These are phyloP conservation scores for Ramalina intermedia DNA, from an alignment of 495 filamentous ascomycete genomes.

Conservation along the genomic window DNA sequence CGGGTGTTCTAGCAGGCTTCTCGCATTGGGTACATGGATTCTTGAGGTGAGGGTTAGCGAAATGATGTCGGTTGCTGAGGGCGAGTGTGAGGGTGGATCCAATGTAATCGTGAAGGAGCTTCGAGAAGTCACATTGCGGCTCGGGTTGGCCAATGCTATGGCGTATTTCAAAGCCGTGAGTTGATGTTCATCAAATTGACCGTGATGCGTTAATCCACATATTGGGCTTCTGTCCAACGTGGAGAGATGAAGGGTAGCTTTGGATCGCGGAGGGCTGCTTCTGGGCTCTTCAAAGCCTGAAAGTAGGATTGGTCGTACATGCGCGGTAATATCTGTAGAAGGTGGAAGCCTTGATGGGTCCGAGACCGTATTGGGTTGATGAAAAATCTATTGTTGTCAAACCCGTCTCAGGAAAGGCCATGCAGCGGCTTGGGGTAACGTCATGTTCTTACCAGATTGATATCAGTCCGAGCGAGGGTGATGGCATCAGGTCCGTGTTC, in stretches of 20 bases:
- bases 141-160: background rate
- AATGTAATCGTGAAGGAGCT: constrained; percentile 1
- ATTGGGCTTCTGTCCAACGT: constrained; percentile 1
- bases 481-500: background rate
- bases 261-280: background rate
- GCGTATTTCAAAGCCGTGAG: constrained; percentile 3
- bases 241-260: background rate
- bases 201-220: background rate
- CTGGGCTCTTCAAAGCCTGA: constrained; percentile 1
- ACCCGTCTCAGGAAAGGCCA: background rate
- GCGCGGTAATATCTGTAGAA: background rate
- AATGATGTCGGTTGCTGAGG: background rate
- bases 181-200: background rate
- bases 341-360: constrained; percentile 1
- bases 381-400: constrained; percentile 2
- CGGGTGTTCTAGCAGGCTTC: constrained; percentile 1
- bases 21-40: constrained; percentile 8
- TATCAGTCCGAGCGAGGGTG: constrained; percentile 10
- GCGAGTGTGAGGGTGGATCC: background rate
- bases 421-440: background rate
- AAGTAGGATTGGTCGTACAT: constrained; percentile 2
- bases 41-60: background rate
- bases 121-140: background rate
- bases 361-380: background rate
- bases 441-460: constrained; percentile 3